A percentile compares a stretch with the other conserved stretches of the same genome.
These are phyloP conservation scores for Malus hybrid DNA, from an alignment of 331 rosid genomes.

Conservation along the genomic window DNA sequence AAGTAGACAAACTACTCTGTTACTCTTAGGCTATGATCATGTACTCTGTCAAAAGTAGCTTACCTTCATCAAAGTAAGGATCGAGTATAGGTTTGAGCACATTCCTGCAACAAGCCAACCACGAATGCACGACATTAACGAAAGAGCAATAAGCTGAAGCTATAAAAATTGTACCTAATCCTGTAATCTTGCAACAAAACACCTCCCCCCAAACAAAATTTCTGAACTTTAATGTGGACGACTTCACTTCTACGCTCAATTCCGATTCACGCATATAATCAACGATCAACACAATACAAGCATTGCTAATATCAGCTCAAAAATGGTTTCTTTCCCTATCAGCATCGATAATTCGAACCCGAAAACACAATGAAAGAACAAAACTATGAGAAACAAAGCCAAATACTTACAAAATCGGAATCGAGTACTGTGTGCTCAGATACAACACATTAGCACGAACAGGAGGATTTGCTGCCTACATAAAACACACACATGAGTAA, in stretches of 20 bases:
- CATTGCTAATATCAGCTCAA: not conserved
- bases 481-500: not conserved
- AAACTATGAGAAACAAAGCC: no score
- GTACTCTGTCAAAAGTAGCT: constrained; percentile 7
- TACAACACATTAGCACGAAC: constrained; percentile 85
- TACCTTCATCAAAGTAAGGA: constrained; percentile 84
- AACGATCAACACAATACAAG: not conserved
- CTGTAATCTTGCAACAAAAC: not conserved
- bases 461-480: constrained; percentile 89
- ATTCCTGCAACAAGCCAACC: constrained; percentile 57
- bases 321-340: not conserved
- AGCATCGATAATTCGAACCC: not conserved
- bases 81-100: constrained; percentile 46
- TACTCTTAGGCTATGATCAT: not conserved
- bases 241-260: not conserved
- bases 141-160: not conserved
- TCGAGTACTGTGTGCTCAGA: constrained; percentile 61
- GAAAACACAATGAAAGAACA: not conserved
- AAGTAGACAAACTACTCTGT: not conserved
- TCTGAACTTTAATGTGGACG: not conserved
- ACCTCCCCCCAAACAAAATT: not conserved
- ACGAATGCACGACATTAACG: not conserved
- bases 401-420: constrained; percentile 60
- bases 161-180: not conserved
- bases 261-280: not conserved